Conservation (phyloP, 768 basidiomycete species). For the Mycena belliarum region DNA sequence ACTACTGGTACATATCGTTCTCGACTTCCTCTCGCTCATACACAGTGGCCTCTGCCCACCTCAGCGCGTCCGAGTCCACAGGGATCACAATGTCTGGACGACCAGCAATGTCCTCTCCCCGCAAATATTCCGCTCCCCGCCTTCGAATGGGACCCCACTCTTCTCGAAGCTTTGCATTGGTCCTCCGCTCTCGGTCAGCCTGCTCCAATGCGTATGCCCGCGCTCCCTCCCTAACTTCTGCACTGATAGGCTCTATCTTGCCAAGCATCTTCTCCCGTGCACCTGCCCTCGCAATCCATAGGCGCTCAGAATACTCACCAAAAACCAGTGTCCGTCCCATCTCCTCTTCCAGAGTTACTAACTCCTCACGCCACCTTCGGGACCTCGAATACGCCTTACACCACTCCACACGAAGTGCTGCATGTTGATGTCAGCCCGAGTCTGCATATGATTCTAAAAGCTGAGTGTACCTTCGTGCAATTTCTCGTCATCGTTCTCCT, state of each 20-base stretch:
- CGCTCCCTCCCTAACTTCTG: not conserved
- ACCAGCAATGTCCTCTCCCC: not conserved
- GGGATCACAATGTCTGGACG: not conserved
- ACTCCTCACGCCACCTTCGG: not conserved
- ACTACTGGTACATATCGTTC: constrained; percentile 1
- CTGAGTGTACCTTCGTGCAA: not conserved
- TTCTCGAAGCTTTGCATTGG: not conserved
- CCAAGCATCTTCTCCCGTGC: not conserved
- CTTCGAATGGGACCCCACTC: not conserved
- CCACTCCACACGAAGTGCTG: too few relatives aligned
- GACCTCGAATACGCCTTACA: not conserved
- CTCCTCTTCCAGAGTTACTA: not conserved
- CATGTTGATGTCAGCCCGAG: not conserved
- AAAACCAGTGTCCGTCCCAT: not conserved
- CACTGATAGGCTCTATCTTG: not conserved
- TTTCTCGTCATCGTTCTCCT: not conserved
- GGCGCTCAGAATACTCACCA: not conserved
- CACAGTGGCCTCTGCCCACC: not conserved
- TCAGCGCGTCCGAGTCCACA: not conserved
- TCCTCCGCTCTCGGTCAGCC: not conserved
- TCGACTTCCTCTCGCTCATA: not conserved
- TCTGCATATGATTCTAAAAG: not conserved
- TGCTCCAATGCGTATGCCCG: not conserved
- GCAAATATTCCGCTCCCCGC: not conserved
- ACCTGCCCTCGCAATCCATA: not conserved